These are phyloP conservation scores for Rhizopogon salebrosus DNA, from an alignment of 768 basidiomycete species.

Conservation along the genomic window DNA sequence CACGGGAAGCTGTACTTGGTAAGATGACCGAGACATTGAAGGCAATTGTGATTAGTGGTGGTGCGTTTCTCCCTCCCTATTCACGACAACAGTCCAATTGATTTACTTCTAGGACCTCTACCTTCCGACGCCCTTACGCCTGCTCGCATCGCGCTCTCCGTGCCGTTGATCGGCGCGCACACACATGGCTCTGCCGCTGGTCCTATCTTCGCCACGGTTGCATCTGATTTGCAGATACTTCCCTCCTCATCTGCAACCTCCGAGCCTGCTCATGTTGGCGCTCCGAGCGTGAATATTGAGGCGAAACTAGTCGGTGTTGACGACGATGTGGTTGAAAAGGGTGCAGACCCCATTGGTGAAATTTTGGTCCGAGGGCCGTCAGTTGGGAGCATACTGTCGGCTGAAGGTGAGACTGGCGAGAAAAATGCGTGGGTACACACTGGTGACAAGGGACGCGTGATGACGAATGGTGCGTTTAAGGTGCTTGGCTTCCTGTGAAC, in stretches of 20 bases:
- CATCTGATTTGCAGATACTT: constrained; percentile 80
- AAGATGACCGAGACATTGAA: constrained; percentile 58
- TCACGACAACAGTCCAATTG: background rate
- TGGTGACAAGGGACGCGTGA: constrained; percentile 41
- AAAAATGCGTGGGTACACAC: constrained; percentile 44
- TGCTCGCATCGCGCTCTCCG: constrained; percentile 68
- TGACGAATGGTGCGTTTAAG: constrained; percentile 65
- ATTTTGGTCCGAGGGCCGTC: constrained; percentile 69
- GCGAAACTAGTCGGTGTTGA: constrained; percentile 68
- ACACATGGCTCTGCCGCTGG: constrained; percentile 62
- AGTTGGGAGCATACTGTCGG: constrained; percentile 51
- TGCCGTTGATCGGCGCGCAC: constrained; percentile 66
- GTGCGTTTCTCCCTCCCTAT: constrained; percentile 33
- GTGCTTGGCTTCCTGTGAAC: constrained; percentile 12
- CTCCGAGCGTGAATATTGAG: constrained; percentile 84
- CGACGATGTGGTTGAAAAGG: constrained; percentile 59
- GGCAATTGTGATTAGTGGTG: constrained; percentile 67
- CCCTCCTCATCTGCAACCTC: constrained; percentile 29
- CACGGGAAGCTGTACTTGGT: constrained; percentile 56
- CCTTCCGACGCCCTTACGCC: constrained; percentile 48
- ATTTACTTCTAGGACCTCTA: constrained; percentile 38
- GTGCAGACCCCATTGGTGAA: constrained; percentile 58
- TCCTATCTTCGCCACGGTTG: constrained; percentile 78
- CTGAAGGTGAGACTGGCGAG: constrained; percentile 26
- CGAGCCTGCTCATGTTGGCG: constrained; percentile 52